phyloP scores from a whole-genome alignment of 2,329 filamentous ascomycete genomes.

The Mycosphaerella sp. region DNA sequence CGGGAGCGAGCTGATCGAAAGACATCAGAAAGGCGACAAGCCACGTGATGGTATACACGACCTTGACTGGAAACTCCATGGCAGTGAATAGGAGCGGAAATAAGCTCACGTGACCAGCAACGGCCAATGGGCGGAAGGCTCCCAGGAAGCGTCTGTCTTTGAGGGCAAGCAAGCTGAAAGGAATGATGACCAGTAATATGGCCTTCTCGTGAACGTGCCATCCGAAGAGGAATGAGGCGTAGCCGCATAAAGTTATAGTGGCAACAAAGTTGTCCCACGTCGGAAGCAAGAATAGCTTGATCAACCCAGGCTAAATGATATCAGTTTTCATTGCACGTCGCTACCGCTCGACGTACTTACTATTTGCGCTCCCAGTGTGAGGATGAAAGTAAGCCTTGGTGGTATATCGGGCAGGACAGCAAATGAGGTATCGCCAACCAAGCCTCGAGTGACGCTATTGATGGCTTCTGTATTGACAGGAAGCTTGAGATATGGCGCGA shows the following conservation, averaged over 20 bases:
- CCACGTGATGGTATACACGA: conserved; percentile 88
- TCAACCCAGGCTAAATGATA: conserved; percentile 54
- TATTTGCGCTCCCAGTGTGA: conserved; percentile 77
- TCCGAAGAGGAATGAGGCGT: conserved; percentile 92
- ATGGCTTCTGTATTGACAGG: conserved; percentile 67
- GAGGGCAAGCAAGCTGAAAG: conserved; percentile 87
- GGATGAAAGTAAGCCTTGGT: conserved; percentile 68
- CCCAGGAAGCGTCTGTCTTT: conserved; percentile 84
- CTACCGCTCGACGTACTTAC: conserved; percentile 37
- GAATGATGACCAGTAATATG: conserved; percentile 86
- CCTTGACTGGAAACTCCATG: conserved; percentile 90
- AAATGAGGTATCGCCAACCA: conserved; percentile 91
- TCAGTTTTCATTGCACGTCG: not conserved
- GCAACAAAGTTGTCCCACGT: conserved; percentile 88
- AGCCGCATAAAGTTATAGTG: conserved; percentile 85
- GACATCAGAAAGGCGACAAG: conserved; percentile 75
- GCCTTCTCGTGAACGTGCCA: conserved; percentile 99
- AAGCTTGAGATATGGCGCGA: conserved; percentile 75
- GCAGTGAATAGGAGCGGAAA: conserved; percentile 91
- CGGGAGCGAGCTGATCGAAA: conserved; percentile 83
- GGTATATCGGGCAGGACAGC: conserved; percentile 85
- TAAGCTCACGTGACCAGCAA: conserved; percentile 89
- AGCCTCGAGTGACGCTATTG: conserved; percentile 81
- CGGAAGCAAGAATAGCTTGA: conserved; percentile 74
- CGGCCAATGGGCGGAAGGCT: conserved; percentile 84